Base-by-base conservation (phyloP, 768 basidiomycete species). In the Lactifluus subvellereus region DNA sequence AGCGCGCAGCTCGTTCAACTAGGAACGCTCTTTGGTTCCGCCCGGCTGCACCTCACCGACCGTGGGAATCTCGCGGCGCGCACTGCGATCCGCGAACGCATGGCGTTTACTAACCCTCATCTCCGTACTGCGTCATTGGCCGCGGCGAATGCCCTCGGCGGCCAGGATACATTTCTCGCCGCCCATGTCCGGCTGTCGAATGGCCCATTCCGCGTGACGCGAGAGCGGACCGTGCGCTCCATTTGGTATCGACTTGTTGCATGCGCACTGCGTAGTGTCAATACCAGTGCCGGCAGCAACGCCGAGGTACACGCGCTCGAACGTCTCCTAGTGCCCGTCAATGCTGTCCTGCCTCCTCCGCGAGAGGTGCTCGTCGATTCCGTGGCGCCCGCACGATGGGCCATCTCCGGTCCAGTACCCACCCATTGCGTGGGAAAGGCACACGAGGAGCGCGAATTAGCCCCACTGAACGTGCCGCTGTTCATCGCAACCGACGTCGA, bases 11-110 rank as follows among this genome's bases (percentile, higher is more conserved):
- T 92, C 32, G 69, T 94, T 16, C 83, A 87, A 60, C 69, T 93
- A 14, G 91, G 91, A 9, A 85, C 86, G 0, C 78, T 92, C 1
- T 92, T 92, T 73, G 89, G 89, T 5, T 86, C 88, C 1, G 84
- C 84, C 2, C 81, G 91, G 9, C 74, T 92, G 2, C 78, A 80
- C 27, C 76, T 90, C 0, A 77, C 74, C 22, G 68, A 75, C 33
- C 66, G 69, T 9, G 68, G 69, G 14, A 79, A 83, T 66, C 69
- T 76, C 54, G 71, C 69, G 14, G 68, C 83, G 32, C 82, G 84
- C 2, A 70, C 74, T 6, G 67, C 72, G 18, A 75, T 87, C 54
- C 81, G 88, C 16, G 72, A 74, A 60, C 71, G 70, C 47, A 90
- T 92, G 87, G 73, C 77, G 8, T 81, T 86, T 69, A 68, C 73